Evolutionary conservation across 2,329 filamentous ascomycete species (phyloP).

Genomic region (Botrytis fragariae): DNA sequence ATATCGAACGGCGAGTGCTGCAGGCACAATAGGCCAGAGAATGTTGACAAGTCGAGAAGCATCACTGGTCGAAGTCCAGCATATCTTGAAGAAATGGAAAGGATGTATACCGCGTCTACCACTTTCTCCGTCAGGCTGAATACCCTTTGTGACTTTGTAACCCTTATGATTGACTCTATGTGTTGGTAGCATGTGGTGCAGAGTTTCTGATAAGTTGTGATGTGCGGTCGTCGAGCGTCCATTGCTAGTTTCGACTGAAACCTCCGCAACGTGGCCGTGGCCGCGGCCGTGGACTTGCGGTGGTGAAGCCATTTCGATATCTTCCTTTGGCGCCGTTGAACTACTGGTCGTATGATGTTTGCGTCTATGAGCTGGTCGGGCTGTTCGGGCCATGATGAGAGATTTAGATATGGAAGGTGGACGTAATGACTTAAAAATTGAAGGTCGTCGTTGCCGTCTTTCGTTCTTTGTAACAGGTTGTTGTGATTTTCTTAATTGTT

Average conservation of each 20-base stretch:
- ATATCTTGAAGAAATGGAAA: conserved; percentile 60
- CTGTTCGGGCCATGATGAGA: conserved; percentile 3
- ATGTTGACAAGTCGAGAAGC: conserved; percentile 65
- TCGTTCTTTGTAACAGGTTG: neutral
- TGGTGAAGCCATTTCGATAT: conserved; percentile 20
- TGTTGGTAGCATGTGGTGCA: conserved; percentile 16
- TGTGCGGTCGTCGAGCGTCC: conserved; percentile 7
- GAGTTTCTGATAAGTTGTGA: conserved; percentile 14
- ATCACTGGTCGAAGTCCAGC: conserved; percentile 60
- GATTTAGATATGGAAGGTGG: neutral
- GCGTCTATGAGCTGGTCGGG: neutral
- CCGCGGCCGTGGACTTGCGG: neutral
- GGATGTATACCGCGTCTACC: conserved; percentile 65
- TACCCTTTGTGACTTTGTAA: conserved; percentile 38
- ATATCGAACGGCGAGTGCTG: conserved; percentile 63
- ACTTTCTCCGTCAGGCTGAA: conserved; percentile 60
- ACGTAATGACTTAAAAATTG: neutral
- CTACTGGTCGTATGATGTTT: conserved; percentile 2
- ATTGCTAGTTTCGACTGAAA: conserved; percentile 16
- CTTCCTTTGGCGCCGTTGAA: neutral
- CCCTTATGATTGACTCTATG: conserved; percentile 26
- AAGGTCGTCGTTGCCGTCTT: neutral
- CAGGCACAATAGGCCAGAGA: conserved; percentile 73
- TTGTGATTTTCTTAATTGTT: neutral
- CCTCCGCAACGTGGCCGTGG: conserved; percentile 10